A percentile compares a stretch with the other conserved stretches of the same genome.
phyloP scores from a whole-genome alignment of 2,329 filamentous ascomycete species.

The Botrytis paeoniae region DNA sequence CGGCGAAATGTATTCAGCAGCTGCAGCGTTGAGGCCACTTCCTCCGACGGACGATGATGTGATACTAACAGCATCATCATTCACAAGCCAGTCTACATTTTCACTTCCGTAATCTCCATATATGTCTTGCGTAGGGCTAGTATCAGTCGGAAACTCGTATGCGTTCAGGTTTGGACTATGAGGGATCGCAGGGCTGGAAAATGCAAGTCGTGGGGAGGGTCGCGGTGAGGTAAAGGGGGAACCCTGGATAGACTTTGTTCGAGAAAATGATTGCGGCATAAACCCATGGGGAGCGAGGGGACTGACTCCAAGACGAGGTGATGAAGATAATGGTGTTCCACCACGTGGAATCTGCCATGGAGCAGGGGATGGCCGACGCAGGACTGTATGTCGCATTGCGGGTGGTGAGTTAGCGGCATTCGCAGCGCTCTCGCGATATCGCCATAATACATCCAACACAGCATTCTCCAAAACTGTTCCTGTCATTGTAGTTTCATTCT shows the following conservation, averaged over 20 bases:
- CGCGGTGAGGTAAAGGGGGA: constrained; percentile 94
- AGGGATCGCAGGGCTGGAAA: constrained; percentile 85
- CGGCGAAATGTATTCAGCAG: constrained; percentile 71
- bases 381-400: constrained; percentile 81
- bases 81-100: constrained; percentile 94
- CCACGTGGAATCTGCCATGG: constrained; percentile 78
- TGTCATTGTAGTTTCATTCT: constrained; percentile 70
- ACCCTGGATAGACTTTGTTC: constrained; percentile 73
- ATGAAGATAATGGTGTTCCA: constrained; percentile 73
- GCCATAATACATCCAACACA: constrained; percentile 87
- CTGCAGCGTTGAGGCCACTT: constrained; percentile 72
- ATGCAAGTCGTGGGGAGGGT: constrained; percentile 84
- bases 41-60: constrained; percentile 69
- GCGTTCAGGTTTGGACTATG: constrained; percentile 92
- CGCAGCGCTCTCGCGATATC: constrained; percentile 67
- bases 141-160: constrained; percentile 87
- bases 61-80: constrained; percentile 78
- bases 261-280: constrained; percentile 71
- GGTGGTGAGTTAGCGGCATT: constrained; percentile 70
- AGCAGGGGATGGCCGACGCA: constrained; percentile 86
- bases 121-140: constrained; percentile 75
- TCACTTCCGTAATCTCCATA: constrained; percentile 90
- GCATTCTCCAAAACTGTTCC: constrained; percentile 83
- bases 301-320: constrained; percentile 76
- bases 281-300: constrained; percentile 84